Evolutionary conservation across 2,329 filamentous ascomycete genomes (phyloP).

Genomic region (Cordyceps sp.): DNA sequence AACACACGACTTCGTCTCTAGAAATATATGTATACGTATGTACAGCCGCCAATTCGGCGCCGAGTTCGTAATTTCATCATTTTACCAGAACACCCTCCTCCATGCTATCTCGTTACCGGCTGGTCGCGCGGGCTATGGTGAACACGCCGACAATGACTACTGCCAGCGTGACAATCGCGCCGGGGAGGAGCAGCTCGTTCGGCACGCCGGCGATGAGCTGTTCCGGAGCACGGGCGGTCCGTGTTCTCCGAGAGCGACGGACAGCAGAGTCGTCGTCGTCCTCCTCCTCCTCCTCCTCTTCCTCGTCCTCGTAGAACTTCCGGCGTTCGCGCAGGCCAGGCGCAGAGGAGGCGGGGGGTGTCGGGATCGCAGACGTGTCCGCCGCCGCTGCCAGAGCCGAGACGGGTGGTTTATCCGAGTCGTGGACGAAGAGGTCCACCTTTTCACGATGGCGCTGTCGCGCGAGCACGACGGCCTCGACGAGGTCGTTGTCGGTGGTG

Average conservation of each 20-base stretch:
- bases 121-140: slow-evolving; percentile 56
- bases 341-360: slow-evolving; percentile 30
- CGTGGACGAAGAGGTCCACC: slow-evolving; percentile 92
- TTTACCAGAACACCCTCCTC: slow-evolving; percentile 1
- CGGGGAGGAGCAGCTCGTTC: slow-evolving; percentile 83
- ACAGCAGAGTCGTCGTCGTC: slow-evolving; percentile 26
- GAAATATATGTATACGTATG: slow-evolving; percentile 5
- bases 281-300: slow-evolving; percentile 36
- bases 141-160: slow-evolving; percentile 92
- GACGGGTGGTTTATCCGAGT: slow-evolving; percentile 79
- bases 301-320: slow-evolving; percentile 29
- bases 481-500: slow-evolving; percentile 82
- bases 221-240: slow-evolving; percentile 34
- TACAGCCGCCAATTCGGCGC: slow-evolving; percentile 11
- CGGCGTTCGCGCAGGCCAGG: slow-evolving; percentile 33
- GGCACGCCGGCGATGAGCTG: slow-evolving; percentile 83
- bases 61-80: slow-evolving; percentile 20
- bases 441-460: slow-evolving; percentile 69
- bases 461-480: slow-evolving; percentile 77
- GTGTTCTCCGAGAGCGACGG: slow-evolving; percentile 25
- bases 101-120: slow-evolving; percentile 21
- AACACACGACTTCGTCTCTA: too few relatives aligned
- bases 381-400: slow-evolving; percentile 37
- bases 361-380: slow-evolving; percentile 22
- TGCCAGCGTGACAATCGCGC: slow-evolving; percentile 87